phyloP scores from a whole-genome alignment of 345 rosid genomes.

The Citrus hindsii region DNA sequence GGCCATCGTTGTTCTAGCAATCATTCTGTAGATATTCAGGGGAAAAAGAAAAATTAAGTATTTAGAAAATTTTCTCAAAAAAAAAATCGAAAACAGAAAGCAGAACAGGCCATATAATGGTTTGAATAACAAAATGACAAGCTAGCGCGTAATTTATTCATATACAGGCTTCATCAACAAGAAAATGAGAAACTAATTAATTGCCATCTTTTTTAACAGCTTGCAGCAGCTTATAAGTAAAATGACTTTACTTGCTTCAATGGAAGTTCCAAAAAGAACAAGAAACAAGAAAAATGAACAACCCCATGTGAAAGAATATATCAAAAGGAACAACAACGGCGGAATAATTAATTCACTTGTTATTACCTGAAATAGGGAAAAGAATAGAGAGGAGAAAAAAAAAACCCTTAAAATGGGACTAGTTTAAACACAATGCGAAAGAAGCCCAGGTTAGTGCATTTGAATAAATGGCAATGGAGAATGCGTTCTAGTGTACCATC shows the following conservation, averaged over 20 bases:
- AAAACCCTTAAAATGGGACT: constrained; percentile 1
- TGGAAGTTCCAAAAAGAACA: neutral
- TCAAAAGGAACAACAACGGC: neutral
- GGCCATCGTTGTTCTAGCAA: constrained; percentile 30
- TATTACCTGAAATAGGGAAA: neutral
- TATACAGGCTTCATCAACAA: neutral
- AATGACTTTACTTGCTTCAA: neutral
- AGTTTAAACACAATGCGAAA: constrained; percentile 2
- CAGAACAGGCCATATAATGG: neutral
- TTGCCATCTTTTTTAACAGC: neutral
- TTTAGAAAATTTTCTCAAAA: neutral
- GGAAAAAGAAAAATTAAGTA: neutral
- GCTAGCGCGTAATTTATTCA: neutral
- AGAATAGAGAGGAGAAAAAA: too few relatives aligned
- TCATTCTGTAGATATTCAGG: constrained; percentile 52
- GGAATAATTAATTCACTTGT: constrained; percentile 18
- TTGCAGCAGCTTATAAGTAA: neutral
- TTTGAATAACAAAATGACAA: neutral
- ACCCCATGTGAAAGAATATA: neutral
- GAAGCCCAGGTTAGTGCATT: constrained; percentile 33
- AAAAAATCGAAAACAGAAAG: too few relatives aligned
- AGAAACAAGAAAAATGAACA: neutral
- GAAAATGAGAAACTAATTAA: neutral
- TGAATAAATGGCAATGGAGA: neutral
- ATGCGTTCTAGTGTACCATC: too few relatives aligned